Evolutionary conservation across 2,329 filamentous ascomycete genomes (phyloP), one percentile per base, ranked within the genome.

Genomic region (Lecanosticta acicola): DNA sequence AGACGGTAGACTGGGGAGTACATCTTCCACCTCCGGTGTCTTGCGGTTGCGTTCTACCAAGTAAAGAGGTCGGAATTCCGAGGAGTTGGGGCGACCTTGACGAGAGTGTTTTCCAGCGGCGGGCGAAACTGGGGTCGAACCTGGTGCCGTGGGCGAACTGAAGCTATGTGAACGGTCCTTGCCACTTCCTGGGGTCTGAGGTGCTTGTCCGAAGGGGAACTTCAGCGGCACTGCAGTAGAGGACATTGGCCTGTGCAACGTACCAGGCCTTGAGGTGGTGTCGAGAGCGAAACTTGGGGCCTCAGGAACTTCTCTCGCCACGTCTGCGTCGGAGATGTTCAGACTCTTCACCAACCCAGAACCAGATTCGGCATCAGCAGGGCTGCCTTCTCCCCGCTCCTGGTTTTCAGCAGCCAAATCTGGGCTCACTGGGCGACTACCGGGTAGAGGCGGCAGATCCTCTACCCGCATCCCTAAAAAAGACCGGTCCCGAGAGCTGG

Each of bases 61-160:
- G 66, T 86, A 91, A 7, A 96, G 70, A 0, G 90, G 90, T 55
- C 85, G 83, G 59, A 90, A 83, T 61, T 93, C 87, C 44, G 53
- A 58, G 3, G 51, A 62, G 19, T 51, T 54, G 29, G 57, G 59
- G 17, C 54, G 49, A 9, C 46, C 37, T 39, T 58, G 49, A 37
- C 50, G 53, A 16, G 48, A 49, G 26, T 41, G 39, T 49, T 52
- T 57, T 21, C 49, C 43, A 13, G 51, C 58, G 13, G 43, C 32
- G 13, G 61, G 55, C 21, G 60, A 59, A 29, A 11, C 11, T 9
- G 53, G 37, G 24, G 51, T 46, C 2, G 51, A 43, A 9, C 32
- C 24, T 2, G 26, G 17, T 11, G 41, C 29, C 21, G 24, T 14
- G 32, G 57, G 46, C 16, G 55, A 58, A 41, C 57, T 54, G 48